These are phyloP conservation scores for Paxillus ammoniavirescens DNA, from an alignment of 768 basidiomycete genomes.

Conservation along the genomic window DNA sequence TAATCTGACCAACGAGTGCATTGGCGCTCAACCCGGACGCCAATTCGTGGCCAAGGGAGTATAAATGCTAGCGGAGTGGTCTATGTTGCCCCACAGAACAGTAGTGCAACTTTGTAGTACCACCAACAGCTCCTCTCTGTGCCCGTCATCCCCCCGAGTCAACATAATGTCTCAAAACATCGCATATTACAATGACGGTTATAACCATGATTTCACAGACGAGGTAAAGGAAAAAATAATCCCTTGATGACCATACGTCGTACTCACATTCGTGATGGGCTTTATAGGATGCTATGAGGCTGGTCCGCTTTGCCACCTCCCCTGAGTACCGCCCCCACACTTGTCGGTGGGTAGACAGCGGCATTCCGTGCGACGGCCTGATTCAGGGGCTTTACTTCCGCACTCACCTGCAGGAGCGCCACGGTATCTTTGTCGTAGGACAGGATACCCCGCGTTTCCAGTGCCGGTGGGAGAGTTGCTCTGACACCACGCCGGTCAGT, in stretches of 20 bases:
- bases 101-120: neutral
- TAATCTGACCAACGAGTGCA: neutral
- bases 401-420: constrained; percentile 17
- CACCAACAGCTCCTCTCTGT: neutral
- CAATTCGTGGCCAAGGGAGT: neutral
- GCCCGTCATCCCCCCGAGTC: neutral
- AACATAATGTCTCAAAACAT: constrained; percentile 19
- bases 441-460: constrained; percentile 8
- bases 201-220: constrained; percentile 30
- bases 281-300: constrained; percentile 22
- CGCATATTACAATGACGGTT: constrained; percentile 20
- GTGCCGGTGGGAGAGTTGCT: constrained; percentile 26
- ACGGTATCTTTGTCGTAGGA: constrained; percentile 15
- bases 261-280: constrained; percentile 5
- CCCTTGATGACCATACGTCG: neutral
- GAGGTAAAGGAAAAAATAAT: constrained; percentile 15
- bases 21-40: too few relatives aligned
- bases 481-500: constrained; percentile 14
- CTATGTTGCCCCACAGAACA: neutral
- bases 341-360: constrained; percentile 21
- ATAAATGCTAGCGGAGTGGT: constrained; percentile 15
- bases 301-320: constrained; percentile 27
- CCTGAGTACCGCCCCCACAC: constrained; percentile 24
- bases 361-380: constrained; percentile 8
- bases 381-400: constrained; percentile 19